Conservation (phyloP, 2,329 filamentous ascomycete genomes). For the Leptoxyphium fumago region DNA sequence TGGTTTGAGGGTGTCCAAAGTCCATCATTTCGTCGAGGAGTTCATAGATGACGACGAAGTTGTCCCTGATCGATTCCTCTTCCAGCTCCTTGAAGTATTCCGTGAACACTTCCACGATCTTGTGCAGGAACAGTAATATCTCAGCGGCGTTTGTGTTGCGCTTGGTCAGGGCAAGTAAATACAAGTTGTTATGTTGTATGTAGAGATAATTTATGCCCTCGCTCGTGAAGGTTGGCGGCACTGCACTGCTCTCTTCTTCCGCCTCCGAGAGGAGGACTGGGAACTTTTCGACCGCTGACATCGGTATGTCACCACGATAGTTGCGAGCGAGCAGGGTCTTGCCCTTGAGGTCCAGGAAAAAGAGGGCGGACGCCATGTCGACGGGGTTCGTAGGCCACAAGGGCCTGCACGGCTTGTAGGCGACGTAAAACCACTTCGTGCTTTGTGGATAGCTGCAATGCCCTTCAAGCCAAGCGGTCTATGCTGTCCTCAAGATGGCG, state of each 20-base stretch:
- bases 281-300: slow-evolving; percentile 98
- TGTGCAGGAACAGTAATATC: slow-evolving; percentile 94
- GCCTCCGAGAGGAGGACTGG: slow-evolving; percentile 90
- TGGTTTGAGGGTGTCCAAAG: slow-evolving; percentile 97
- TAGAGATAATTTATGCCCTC: slow-evolving; percentile 99
- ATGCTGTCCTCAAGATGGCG: too few relatives aligned
- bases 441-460: too few relatives aligned
- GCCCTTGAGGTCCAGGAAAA: slow-evolving; percentile 99
- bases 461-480: too few relatives aligned
- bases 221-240: slow-evolving; percentile 93
- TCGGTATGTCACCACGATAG: slow-evolving; percentile 95
- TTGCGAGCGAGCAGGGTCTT: slow-evolving; percentile 99
- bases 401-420: slow-evolving; percentile 5
- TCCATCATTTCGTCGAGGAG: slow-evolving; percentile 99
- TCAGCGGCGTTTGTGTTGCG: slow-evolving; percentile 98
- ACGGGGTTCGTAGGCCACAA: slow-evolving; percentile 8
- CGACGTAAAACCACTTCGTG: too few relatives aligned
- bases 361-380: slow-evolving; percentile 87
- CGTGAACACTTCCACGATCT: slow-evolving; percentile 96
- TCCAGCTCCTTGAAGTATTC: slow-evolving; percentile 99
- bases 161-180: slow-evolving; percentile 93
- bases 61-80: slow-evolving; percentile 96
- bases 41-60: slow-evolving; percentile 99
- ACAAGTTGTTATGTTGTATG: slow-evolving; percentile 98
- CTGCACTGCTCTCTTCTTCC: slow-evolving; percentile 96